Evolutionary conservation across 257 asterid genomes (phyloP).

Genomic region (Dorcoceras hygrometricum): DNA sequence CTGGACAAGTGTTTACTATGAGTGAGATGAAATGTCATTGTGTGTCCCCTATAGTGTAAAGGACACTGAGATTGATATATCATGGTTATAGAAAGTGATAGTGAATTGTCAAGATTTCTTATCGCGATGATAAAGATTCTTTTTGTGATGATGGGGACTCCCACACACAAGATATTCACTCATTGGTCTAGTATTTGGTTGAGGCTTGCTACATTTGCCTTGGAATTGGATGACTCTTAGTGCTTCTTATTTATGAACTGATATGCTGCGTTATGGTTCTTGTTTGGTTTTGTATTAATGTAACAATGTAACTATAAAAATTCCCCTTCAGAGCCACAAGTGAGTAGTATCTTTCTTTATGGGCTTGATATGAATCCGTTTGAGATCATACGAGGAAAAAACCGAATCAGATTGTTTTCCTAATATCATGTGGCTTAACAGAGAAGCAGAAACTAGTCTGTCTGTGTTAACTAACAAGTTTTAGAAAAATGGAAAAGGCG

Average conservation of each 20-base stretch:
- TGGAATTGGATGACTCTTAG: not conserved
- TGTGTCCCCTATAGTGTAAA: slow-evolving; percentile 2
- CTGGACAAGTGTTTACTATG: slow-evolving; percentile 9
- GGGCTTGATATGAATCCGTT: no score
- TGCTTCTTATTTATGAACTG: not conserved
- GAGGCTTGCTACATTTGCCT: not conserved
- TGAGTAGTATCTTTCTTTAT: no score
- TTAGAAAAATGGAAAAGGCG: not conserved
- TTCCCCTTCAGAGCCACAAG: not conserved
- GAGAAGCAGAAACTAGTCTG: not conserved
- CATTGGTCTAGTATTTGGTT: not conserved
- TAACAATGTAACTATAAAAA: not conserved
- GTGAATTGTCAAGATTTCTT: not conserved
- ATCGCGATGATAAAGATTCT: not conserved
- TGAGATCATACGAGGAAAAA: not conserved
- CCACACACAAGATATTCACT: not conserved
- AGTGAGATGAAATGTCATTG: not conserved
- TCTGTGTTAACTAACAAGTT: not conserved
- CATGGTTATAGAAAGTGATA: not conserved
- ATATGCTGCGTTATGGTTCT: not conserved
- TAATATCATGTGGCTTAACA: not conserved
- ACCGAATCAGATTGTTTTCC: not conserved
- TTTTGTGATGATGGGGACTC: not conserved
- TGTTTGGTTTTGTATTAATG: not conserved
- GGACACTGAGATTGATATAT: slow-evolving; percentile 8